A percentile compares a stretch with the other conserved stretches of the same genome.
Conservation (phyloP, 108 stramenopile species). For the Skeletonema marinoi region DNA sequence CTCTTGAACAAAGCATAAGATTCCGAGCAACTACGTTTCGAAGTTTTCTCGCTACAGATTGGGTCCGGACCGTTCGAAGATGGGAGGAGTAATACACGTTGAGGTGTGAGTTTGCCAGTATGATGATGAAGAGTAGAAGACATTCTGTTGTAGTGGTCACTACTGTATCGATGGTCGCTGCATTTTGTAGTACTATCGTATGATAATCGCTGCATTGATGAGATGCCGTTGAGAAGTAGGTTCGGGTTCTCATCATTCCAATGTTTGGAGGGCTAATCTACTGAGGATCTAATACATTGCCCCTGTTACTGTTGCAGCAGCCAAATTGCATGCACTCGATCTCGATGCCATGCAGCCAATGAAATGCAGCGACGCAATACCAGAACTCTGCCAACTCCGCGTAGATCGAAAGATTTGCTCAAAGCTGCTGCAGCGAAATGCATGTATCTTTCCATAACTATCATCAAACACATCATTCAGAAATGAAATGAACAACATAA, state of each 20-base stretch:
- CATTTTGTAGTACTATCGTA: too few relatives aligned
- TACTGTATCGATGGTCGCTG: neutral
- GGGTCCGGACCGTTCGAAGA: neutral
- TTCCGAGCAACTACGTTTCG: constrained; percentile 1
- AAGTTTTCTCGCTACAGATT: neutral
- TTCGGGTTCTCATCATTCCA: too few relatives aligned
- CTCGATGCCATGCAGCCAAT: too few relatives aligned
- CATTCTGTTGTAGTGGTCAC: neutral
- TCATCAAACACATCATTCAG: neutral
- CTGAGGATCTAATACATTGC: too few relatives aligned
- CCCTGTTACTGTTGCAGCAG: too few relatives aligned
- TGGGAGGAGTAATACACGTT: neutral
- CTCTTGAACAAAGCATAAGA: constrained; percentile 15
- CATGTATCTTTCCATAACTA: neutral
- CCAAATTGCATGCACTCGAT: too few relatives aligned
- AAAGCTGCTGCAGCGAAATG: neutral
- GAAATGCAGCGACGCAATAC: neutral
- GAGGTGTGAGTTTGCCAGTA: neutral
- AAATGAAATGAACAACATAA: neutral
- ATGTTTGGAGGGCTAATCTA: too few relatives aligned
- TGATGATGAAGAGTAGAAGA: neutral
- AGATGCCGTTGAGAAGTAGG: neutral
- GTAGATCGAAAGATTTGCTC: neutral
- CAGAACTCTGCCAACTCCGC: neutral
- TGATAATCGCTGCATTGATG: too few relatives aligned